Base-by-base conservation (phyloP, 192 early-diverging fungal genomes). In the Coemansia furcata region DNA sequence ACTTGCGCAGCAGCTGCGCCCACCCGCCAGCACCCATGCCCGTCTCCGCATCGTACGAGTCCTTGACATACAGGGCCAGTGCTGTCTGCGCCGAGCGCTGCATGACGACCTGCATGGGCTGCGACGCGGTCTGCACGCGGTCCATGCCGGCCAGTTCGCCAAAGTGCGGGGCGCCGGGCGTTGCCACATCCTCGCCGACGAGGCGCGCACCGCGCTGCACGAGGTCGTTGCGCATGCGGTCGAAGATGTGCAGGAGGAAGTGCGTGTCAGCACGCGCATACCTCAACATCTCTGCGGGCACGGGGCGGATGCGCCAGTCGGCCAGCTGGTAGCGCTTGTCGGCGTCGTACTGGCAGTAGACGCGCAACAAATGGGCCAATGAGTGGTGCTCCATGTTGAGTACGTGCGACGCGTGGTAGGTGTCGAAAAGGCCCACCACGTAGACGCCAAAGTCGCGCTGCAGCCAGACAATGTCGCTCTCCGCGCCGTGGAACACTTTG, bases 391-490 rank as follows among this genome's bases (percentile, higher is more conserved):
- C 77, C 76, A 95, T 86, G 58, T 92, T 90, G n/a, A 99, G 85
- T 30, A 93, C 78, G 39, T 93, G 85, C 4, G 95, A 89, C 11
- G 96, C 96, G 62, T 96, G 94, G 75, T 90, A 98, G 0, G 98
- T 99, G 78, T 99, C 98, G 74, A 98, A 98, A 17, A 99, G 73
- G 44, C 94, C 93, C 6, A 99, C 98, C 44, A 99, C 77, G 65
- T 99, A 99, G 7, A 97, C 78, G 29, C 95, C 96, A 78, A 99
- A 98, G 67, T 99, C 98, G 21, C 91, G 87, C 79, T 99, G 98
- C 62, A 99, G 84, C 98, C 98, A 99, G 60, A 88, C 74, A 19
- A 99, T 88, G 87, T 99, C 98, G 76, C 77, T 87, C 21, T 96
- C 93, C n/a, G 98, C 96, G 74, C 98, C 98, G 71, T 99, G 98